Percentiles rank a stretch among this genome's conserved stretches.
These are phyloP conservation scores for Cercophora sp. DNA, from an alignment of 495 filamentous ascomycete species.

Conservation along the genomic window DNA sequence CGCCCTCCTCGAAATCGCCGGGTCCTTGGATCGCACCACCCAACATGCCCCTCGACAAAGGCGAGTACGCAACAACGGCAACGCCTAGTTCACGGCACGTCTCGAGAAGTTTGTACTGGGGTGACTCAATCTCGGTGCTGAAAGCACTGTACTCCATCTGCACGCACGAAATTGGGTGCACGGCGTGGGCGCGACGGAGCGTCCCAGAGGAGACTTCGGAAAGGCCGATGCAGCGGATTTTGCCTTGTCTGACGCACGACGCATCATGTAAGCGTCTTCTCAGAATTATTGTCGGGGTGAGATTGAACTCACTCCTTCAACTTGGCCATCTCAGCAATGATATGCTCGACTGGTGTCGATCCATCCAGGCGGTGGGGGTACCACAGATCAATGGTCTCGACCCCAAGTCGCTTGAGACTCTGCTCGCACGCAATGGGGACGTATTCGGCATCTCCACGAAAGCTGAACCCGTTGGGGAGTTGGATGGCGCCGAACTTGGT, in stretches of 20 bases:
- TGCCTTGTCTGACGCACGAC: conserved; percentile 19
- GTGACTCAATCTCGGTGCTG: conserved; percentile 17
- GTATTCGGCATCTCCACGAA: conserved; percentile 43
- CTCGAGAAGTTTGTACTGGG: conserved; percentile 21
- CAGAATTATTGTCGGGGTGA: too few relatives aligned
- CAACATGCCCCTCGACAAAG: conserved; percentile 50
- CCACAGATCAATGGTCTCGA: conserved; percentile 45
- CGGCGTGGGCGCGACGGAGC: conserved; percentile 22
- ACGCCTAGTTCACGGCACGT: conserved; percentile 50
- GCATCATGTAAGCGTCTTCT: too few relatives aligned
- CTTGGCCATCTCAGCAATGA: conserved; percentile 19
- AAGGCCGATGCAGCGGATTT: conserved; percentile 47
- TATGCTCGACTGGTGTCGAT: conserved; percentile 19
- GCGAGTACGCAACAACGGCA: conserved; percentile 61
- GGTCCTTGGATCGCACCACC: conserved; percentile 60
- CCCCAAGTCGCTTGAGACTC: conserved; percentile 49
- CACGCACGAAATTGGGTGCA: conserved; percentile 24
- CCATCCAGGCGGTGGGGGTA: conserved; percentile 21
- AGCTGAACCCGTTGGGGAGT: conserved; percentile 15
- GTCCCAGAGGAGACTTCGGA: conserved; percentile 24
- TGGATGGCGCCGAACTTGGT: conserved; percentile 43
- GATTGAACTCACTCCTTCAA: conserved; percentile 20
- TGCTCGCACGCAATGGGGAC: conserved; percentile 49
- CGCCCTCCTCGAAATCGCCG: conserved; percentile 59
- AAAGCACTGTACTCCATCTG: conserved; percentile 26